Base-by-base conservation (phyloP, 1,284 basidiomycete genomes). In the Apiotrichum brassicae region DNA sequence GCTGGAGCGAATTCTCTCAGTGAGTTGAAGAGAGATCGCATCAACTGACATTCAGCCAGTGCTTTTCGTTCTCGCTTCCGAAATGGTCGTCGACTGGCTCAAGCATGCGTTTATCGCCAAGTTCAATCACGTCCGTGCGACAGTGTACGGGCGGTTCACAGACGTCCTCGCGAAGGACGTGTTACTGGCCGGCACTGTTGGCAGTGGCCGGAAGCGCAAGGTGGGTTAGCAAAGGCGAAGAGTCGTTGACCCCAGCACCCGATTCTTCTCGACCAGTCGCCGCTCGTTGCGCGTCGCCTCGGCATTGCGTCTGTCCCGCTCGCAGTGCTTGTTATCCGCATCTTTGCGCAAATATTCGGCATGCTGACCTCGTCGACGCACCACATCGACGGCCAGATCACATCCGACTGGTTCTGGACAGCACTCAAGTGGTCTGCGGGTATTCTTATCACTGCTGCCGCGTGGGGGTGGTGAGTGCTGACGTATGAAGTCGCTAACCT, bases 81-180 rank as follows among this genome's bases (percentile, higher is more conserved):
- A 99, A 70, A 87, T 90, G 79, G 73, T 90, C 5, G 95, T 99
- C 24, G 95, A 99, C 71, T 98, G 94, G 95, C 79, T 98, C 51
- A 98, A 99, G 67, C 95, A 99, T 66, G 94, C 94, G 1, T 99
- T 98, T 75, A 97, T 99, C 64, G 94, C 93, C 48, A 98, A 98
- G 72, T 97, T 97, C 71, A 80, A 81, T 62, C 88, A 93, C 64
- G 93, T 99, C 47, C 83, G 94, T 1, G 91, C 93, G 0, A 87
- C 86, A 0, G 89, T 97, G 1, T 99, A 98, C 61, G 92, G 92
- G 54, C 81, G 95, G 12, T 99, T 92, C 73, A 90, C 86, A 12
- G 95, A 99, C 64, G 89, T 99, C 1, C 79, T 99, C 0, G 97
- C 94, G 63, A 85, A 89, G 37, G 95, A 99, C 68, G 79, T 98